Evolutionary conservation across 2,329 filamentous ascomycete species (phyloP), one percentile per base, ranked within the genome.

Genomic region (Purpureocillium lavendulum): DNA sequence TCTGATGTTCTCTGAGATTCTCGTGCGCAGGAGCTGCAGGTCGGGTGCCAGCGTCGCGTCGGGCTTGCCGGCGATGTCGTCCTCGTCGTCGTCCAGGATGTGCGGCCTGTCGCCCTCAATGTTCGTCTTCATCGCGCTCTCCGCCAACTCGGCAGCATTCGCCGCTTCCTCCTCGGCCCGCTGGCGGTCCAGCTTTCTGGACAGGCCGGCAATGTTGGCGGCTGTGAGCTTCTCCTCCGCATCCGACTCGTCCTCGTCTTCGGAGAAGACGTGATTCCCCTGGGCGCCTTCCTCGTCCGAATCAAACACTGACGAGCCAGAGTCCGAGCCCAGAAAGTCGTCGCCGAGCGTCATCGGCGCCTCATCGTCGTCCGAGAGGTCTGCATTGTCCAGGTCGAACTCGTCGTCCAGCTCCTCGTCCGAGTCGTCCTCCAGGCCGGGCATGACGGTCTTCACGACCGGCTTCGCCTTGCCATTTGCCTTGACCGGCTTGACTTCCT

Each of bases 161-260:
- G 89, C 86, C 17, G 81, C 87, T 14, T 82, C 87, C 47, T 95
- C 86, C 44, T 83, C 74, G 33, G 84, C 84, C 55, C 76, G 70
- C 56, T 92, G 71, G 54, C 77, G 70, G 58, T 98, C 90, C 41
- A 98, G 65, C 60, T 88, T 90, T 51, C 80, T 75, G 40, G 90
- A 89, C 40, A 98, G 69, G 42, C 92, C 92, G 53, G 84, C 92
- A 46, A 98, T 97, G 62, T 98, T 98, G 46, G 92, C 92, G 2
- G 89, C 89, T 38, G 87, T 98, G 49, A 98, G 74, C 59, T 82
- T 83, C 65, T 96, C 89, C 64, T 95, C 87, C 5, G 80, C 82
- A 52, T 94, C 87, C 1, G 84, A 89, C 38, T 88, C 82, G 48
- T 90, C 86, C 51, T 94, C 88, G 55, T 97, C 90, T 48, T 97